A percentile compares a stretch with the other conserved stretches of the same genome.
Evolutionary conservation across 2,329 filamentous ascomycete species (phyloP).

Genomic region (Westerdykella sp.): DNA sequence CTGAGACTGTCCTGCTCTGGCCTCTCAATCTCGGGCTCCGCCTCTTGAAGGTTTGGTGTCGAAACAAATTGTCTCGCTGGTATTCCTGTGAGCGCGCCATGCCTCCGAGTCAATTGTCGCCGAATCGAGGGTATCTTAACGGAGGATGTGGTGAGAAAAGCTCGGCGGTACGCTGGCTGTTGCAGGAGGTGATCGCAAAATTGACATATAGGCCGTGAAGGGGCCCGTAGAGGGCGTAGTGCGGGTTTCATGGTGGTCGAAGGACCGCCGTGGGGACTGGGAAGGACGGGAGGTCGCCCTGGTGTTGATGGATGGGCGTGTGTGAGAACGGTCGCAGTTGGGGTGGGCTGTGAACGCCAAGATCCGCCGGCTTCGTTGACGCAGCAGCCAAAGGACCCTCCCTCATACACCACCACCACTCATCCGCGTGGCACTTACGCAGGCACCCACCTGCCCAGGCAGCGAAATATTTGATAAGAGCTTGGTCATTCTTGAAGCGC

Average conservation of each 20-base stretch:
- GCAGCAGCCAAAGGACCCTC: neutral
- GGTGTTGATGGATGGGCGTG: neutral
- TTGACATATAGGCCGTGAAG: slow-evolving; percentile 28
- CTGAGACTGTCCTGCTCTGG: neutral
- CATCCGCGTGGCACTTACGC: too few species aligned
- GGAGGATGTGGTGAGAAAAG: slow-evolving; percentile 20
- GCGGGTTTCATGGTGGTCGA: slow-evolving; percentile 24
- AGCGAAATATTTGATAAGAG: too few species aligned
- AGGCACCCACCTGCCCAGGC: too few species aligned
- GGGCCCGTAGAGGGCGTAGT: slow-evolving; percentile 21
- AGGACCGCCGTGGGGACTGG: neutral
- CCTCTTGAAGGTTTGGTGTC: slow-evolving; percentile 10
- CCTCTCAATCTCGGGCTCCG: slow-evolving; percentile 10
- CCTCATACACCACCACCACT: neutral
- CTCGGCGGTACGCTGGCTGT: slow-evolving; percentile 24
- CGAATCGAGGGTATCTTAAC: slow-evolving; percentile 21
- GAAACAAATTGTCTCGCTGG: slow-evolving; percentile 17
- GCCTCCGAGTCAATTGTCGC: slow-evolving; percentile 16
- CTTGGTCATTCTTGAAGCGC: too few species aligned
- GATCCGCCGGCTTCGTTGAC: too few species aligned
- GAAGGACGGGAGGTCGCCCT: neutral
- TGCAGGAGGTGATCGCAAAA: slow-evolving; percentile 28
- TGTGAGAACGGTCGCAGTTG: too few species aligned
- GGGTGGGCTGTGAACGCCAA: too few species aligned
- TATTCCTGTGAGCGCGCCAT: slow-evolving; percentile 12